phyloP scores from a whole-genome alignment of 495 filamentous ascomycete species.

The Astrocystis sublimbata region DNA sequence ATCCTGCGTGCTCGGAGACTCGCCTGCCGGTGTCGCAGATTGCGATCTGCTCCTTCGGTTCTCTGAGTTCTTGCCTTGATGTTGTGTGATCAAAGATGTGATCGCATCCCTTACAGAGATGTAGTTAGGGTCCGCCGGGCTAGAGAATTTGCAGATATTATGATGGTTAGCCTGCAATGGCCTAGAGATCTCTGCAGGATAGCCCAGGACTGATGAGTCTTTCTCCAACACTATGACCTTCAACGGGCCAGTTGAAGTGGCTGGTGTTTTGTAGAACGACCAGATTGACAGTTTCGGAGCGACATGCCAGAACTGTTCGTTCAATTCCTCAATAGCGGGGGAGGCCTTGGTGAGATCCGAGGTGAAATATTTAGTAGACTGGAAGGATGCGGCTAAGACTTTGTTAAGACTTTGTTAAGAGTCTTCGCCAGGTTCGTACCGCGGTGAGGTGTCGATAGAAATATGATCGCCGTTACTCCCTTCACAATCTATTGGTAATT shows the following conservation, averaged over 20 bases:
- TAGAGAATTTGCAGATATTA: constrained; percentile 49
- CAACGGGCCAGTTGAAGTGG: constrained; percentile 35
- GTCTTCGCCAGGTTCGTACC: constrained; percentile 46
- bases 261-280: constrained; percentile 53
- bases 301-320: constrained; percentile 52
- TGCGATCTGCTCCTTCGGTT: constrained; percentile 13
- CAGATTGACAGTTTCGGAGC: constrained; percentile 37
- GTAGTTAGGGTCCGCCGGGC: constrained; percentile 45
- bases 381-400: constrained; percentile 30
- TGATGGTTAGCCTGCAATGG: constrained; percentile 51
- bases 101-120: constrained; percentile 41
- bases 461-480: constrained; percentile 41
- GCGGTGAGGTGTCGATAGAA: constrained; percentile 53
- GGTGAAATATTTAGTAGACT: constrained; percentile 41
- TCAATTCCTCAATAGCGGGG: constrained; percentile 39
- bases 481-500: constrained; percentile 39
- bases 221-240: constrained; percentile 43
- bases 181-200: constrained; percentile 41
- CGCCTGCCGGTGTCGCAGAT: not conserved
- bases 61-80: not conserved
- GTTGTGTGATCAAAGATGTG: constrained; percentile 19
- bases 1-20: constrained; percentile 20
- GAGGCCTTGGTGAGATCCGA: constrained; percentile 44
- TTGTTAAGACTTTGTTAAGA: constrained; percentile 37
- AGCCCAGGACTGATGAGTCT: constrained; percentile 49